These are phyloP conservation scores for Dichotomopilus funicola DNA, from an alignment of 2,329 filamentous ascomycete genomes.

Conservation along the genomic window DNA sequence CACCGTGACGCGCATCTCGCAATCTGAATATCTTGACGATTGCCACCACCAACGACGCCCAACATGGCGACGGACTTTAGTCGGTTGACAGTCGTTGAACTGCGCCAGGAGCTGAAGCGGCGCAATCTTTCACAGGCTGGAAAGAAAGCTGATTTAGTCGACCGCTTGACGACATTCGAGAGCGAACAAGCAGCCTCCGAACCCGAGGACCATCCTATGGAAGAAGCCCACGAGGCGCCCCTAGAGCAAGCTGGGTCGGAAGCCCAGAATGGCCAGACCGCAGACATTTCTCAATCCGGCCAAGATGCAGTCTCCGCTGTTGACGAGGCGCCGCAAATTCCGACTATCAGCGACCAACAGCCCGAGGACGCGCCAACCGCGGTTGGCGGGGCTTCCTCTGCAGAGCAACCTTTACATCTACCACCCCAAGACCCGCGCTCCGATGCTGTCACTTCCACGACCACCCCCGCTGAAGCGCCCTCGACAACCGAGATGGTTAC, in stretches of 20 bases:
- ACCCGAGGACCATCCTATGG: conserved; percentile 7
- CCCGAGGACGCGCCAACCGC: background rate
- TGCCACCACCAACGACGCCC: conserved; percentile 5
- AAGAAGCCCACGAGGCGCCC: conserved; percentile 1
- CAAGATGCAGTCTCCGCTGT: background rate
- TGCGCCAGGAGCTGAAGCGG: conserved; percentile 67
- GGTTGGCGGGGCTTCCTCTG: background rate
- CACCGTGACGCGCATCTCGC: conserved; percentile 6
- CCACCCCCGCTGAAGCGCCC: background rate
- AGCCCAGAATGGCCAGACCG: background rate
- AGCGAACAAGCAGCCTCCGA: conserved; percentile 18
- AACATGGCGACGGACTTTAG: conserved; percentile 46
- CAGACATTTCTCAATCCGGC: background rate
- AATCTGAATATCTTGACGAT: background rate
- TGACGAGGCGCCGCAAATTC: background rate
- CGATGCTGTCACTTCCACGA: no score
- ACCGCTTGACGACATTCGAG: conserved; percentile 48
- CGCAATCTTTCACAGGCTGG: conserved; percentile 64
- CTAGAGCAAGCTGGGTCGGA: conserved; percentile 3
- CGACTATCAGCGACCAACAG: background rate
- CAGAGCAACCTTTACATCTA: background rate
- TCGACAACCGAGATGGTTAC: conserved; percentile 19
- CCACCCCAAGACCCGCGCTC: no score
- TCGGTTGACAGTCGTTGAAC: conserved; percentile 65
- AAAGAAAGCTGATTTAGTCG: conserved; percentile 64